Evolutionary conservation across 176 grass and related monocot genomes (phyloP), one percentile per base, ranked within the genome.

Genomic region (Neostapfia colusana): DNA sequence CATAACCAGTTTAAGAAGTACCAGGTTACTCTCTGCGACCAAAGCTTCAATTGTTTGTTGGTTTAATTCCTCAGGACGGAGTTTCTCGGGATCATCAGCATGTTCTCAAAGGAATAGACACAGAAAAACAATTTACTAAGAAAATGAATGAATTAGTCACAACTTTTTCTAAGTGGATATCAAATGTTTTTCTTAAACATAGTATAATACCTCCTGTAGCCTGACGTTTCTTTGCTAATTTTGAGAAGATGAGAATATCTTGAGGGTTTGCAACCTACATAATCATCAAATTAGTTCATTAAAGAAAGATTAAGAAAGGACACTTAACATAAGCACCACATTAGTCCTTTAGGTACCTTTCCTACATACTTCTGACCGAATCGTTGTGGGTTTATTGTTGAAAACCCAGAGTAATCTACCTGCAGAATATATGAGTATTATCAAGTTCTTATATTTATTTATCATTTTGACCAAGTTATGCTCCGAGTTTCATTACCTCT

Each of bases 1-100:
- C 3, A 17, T 49, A 67, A 50, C 48, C 26, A 78, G 60, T n/a
- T n/a, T n/a, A n/a, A 78, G 18, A 93, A 74, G 55, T 98, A 98
- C 95, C 95, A 98, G 86, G 81, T 98, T 94, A 85, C 63, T 98
- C 87, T 98, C 95, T 41, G 89, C 91, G 46, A 98, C 91, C 81
- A 98, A 84, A 86, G 91, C 95, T 84, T 98, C 95, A 71, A 98
- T 95, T 43, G 90, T 98, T 92, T 98, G 95, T 70, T 98, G 95
- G 70, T 98, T 98, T 57, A 98, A 86, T 88, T 98, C 95, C 88
- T 98, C 95, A 13, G 95, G 95, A 74, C 89, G 87, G 85, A 98
- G 82, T 88, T 74, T 98, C 70, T 94, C 95, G 20, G 87, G 74
- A 69, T 90, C 95, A 67, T 98, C 89, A 60, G 90, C 37, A 78